These are phyloP conservation scores for Penicillium sp. DNA, from an alignment of 2,329 filamentous ascomycete genomes.

Conservation along the genomic window DNA sequence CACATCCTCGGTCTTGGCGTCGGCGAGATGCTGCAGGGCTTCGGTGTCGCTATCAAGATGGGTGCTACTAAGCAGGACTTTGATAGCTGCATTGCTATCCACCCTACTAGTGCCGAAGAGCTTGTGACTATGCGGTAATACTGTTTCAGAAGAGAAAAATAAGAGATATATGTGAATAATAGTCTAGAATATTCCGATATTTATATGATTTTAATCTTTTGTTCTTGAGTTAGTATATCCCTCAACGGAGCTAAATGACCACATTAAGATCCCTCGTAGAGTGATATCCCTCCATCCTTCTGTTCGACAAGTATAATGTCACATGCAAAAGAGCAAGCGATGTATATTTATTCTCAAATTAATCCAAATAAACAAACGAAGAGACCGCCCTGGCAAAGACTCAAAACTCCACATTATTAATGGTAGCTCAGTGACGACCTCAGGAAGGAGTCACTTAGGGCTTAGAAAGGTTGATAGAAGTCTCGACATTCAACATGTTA, in stretches of 20 bases:
- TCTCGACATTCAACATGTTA: no score
- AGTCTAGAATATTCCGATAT: not conserved
- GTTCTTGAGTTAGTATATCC: not conserved
- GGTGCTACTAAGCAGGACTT: slow-evolving; percentile 76
- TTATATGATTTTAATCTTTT: not conserved
- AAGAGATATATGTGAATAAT: slow-evolving; percentile 1
- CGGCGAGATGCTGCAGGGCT: slow-evolving; percentile 71
- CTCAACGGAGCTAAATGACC: no score
- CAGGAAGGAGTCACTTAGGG: not conserved
- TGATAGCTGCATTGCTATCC: slow-evolving; percentile 72
- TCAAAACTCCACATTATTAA: not conserved
- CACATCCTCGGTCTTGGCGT: slow-evolving; percentile 51
- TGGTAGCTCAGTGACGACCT: not conserved
- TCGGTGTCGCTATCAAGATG: slow-evolving; percentile 77
- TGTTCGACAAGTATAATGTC: no score
- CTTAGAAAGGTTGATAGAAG: not conserved
- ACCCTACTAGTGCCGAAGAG: slow-evolving; percentile 75
- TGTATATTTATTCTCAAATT: not conserved
- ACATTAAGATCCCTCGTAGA: not conserved
- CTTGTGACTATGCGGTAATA: slow-evolving; percentile 55
- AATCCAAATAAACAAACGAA: not conserved
- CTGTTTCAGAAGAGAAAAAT: slow-evolving; percentile 3
- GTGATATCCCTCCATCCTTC: not conserved
- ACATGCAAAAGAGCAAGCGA: not conserved
- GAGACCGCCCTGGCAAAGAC: not conserved